A percentile compares a stretch with the other conserved stretches of the same genome.
Conservation (phyloP, 148 eudicot species). For the Vaccinium darrowii region DNA sequence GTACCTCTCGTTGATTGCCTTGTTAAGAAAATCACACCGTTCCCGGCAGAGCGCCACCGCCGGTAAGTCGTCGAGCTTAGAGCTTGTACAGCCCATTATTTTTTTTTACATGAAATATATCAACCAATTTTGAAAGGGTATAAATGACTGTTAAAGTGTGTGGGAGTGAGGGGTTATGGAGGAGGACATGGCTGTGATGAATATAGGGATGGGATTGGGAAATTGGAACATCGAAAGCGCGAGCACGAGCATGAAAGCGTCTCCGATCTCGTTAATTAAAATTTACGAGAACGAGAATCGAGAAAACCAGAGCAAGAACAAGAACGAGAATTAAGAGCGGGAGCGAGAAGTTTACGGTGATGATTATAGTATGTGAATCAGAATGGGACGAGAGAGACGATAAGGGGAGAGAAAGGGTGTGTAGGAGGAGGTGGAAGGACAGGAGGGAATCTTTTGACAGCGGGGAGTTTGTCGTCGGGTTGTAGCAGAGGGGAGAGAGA, state of each 20-base stretch:
- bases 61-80: slow-evolving; percentile 78
- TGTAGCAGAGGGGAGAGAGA: slow-evolving; percentile 28
- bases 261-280: not conserved
- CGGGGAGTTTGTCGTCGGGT: slow-evolving; percentile 39
- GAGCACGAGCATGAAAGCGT: not conserved
- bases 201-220: not conserved
- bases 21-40: slow-evolving; percentile 48
- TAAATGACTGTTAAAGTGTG: slow-evolving; percentile 8
- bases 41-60: slow-evolving; percentile 77
- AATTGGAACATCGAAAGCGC: not conserved
- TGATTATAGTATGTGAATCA: not conserved
- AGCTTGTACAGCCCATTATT: slow-evolving; percentile 79
- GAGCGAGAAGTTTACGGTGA: too few species aligned
- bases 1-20: slow-evolving; percentile 61
- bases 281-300: not conserved
- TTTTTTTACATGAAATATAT: slow-evolving; percentile 8
- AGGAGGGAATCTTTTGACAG: slow-evolving; percentile 40
- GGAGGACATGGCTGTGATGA: slow-evolving; percentile 13
- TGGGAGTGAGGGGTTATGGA: slow-evolving; percentile 7
- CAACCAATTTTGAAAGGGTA: not conserved
- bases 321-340: not conserved
- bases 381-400: not conserved
- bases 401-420: slow-evolving; percentile 13
- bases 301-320: too few species aligned
- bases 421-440: slow-evolving; percentile 8